Evolutionary conservation across 352 stramenopile genomes (phyloP).

Genomic region (Phytophthora litchii): DNA sequence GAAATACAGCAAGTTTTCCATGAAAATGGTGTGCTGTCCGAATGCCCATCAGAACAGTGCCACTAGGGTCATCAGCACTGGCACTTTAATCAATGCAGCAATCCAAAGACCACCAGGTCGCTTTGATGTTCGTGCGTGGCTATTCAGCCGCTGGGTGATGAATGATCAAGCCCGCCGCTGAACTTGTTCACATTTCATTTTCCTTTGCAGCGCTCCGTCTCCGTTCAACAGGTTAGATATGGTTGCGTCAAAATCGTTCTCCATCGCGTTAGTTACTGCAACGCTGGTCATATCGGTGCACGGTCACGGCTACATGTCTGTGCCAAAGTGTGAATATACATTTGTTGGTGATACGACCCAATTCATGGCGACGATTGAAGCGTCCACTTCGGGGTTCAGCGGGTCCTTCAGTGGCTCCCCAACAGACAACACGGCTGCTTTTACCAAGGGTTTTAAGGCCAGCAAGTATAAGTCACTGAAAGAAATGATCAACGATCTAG

Average conservation of each 20-base stretch:
- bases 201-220: conserved; percentile 1
- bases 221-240: conserved; percentile 4
- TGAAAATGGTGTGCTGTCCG: conserved; percentile 5
- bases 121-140: conserved; percentile 20
- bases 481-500: conserved; percentile 25
- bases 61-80: conserved; percentile 5
- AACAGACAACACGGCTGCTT: conserved; percentile 33
- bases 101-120: conserved; percentile 1
- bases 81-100: conserved; percentile 5
- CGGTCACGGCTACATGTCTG: conserved; percentile 37
- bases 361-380: conserved; percentile 38
- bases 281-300: conserved; percentile 16
- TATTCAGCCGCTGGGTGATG: conserved; percentile 5
- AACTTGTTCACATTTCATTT: conserved; percentile 14
- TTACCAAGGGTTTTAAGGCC: conserved; percentile 34
- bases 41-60: conserved; percentile 6
- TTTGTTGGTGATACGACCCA: conserved; percentile 37
- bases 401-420: conserved; percentile 31
- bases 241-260: conserved; percentile 11
- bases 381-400: conserved; percentile 26
- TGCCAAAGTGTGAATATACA: conserved; percentile 30
- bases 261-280: conserved; percentile 3
- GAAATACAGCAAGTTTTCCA: conserved; percentile 12
- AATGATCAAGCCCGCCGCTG: background rate
- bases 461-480: conserved; percentile 37